Base-by-base conservation (phyloP, 1,284 basidiomycete species). In the Cutaneotrichosporon cyanovorans region DNA sequence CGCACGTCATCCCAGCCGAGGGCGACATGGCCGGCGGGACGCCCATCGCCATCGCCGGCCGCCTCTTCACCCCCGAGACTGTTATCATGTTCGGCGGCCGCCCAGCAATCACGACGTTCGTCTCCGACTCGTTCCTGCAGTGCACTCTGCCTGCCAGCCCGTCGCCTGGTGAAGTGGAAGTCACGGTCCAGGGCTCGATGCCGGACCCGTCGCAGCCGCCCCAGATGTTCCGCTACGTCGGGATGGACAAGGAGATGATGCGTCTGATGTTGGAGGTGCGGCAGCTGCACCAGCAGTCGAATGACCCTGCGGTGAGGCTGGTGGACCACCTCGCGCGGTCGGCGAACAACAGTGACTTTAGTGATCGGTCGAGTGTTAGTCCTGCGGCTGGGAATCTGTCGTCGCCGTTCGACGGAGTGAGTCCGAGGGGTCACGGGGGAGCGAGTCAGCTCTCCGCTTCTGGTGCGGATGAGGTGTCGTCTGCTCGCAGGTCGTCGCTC, bases 11-110 rank as follows among this genome's bases (percentile, higher is more conserved):
- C 49, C 95, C 93, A 0, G 83, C 83, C 42, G 82, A 85, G 58
- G 93, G 95, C 7, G 92, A 93, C 7, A 88, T 86, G 15, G 81
- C 84, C 43, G 93, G 93, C 25, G 95, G 95, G 1, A 89, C 89
- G 55, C 90, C 95, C 67, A 86, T 99, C 19, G 98, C 95, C 1
- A 77, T 98, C 5, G 80, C 96, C 2, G 95, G 95, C 7, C 80
- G 84, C 37, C 85, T 89, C 65, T 97, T 99, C 73, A 60, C 67
- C 15, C 73, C 71, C 11, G 75, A 74, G 31, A 67, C 76, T 40
- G 71, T 83, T 44, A 88, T 89, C 61, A 74, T 90, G 6, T 98
- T 98, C 69, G 93, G 93, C 23, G 87, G 87, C 54, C 77, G 82
- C 5, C 72, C 81, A 2, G 85, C 91, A 4, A 84, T 83, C 19